Base-by-base conservation (phyloP, 164 flowering plant species). In the Amborella trichopoda region DNA sequence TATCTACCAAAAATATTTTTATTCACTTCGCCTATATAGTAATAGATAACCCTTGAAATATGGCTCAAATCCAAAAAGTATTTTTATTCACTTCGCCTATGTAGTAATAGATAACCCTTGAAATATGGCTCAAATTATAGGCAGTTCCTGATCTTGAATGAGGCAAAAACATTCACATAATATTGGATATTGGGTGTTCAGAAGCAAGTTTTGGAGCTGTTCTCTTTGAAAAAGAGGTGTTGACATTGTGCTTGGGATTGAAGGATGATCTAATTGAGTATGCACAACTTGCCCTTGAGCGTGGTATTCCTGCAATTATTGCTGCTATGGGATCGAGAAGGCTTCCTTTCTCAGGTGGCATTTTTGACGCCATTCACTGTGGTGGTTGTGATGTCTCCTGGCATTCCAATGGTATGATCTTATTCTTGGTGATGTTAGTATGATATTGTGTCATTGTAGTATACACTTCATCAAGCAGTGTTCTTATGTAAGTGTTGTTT, bases 81-180 rank as follows among this genome's bases (percentile, higher is more conserved):
- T 27, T 40, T 32, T 48, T 26, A 46, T 24, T 25, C 28, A 48
- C 32, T 56, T 48, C 33, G 27, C 12, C 13, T 22, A 21, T 10
- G 18, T 20, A 10, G 46, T 4, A 26, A 13, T 0, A n/a, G 5
- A 27, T 18, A 3, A 2, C 28, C 17, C 18, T 26, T 26, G 3
- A 13, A 13, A 26, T 21, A 3, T 21, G 19, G 14, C 58, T 53
- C 49, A 13, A 50, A 56, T 52, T 26, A 21, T 69, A 91, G 98
- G 87, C 77, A 87, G 96, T 80, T 51, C 98, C 98, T 46, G 98
- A 91, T 56, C 83, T 91, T 56, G 98, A 91, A 59, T 91, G 96
- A 96, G 98, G 98, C 25, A 87, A 87, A 67, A 87, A 81, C 55
- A 76, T 91, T 16, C 96, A 82, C 28, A 53, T 81, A n/a, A 74